Evolutionary conservation across 2,329 filamentous ascomycete genomes (phyloP), one percentile per base, ranked within the genome.

Genomic region (Colletotrichum lindemuthianum): DNA sequence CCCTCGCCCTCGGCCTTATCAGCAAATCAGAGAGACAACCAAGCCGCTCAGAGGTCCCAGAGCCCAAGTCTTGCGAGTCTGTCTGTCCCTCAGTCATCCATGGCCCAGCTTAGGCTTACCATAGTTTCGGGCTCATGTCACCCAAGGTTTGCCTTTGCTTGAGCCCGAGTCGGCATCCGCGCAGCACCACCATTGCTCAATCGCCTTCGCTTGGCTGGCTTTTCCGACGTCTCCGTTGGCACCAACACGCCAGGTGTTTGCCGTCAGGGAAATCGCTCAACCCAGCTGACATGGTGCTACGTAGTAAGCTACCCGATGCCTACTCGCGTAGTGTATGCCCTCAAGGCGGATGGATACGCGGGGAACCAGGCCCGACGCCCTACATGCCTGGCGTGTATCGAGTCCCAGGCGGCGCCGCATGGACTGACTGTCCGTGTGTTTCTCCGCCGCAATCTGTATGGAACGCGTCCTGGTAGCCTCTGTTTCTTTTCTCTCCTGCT

Each of bases 271-370:
- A 41, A 32, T 50, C 45, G 55, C 45, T 24, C 44, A n/a, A 13
- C 24, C 36, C 24, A 45, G 43, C 9, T n/a, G n/a, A 13, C 41
- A 8, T 24, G 24, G 24, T 24, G 24, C 24, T 24, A 24, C 24
- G 24, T 24, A 24, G 24, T 24, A 24, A 24, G 24, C 24, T 24
- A 24, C 24, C 24, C 24, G 24, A 24, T 24, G 24, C 24, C 24
- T 24, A 24, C 24, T 24, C 24, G 24, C 24, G 24, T 24, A 24
- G 24, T 24, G 24, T 24, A 24, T 24, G 5, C 24, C 37, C 45
- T 15, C 32, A 13, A 13, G 9, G 13, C 43, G 48, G 37, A 60
- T 60, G 61, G 57, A 64, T 64, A 64, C 56, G 60, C 49, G 56
- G 60, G 60, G 57, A 60, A 64, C 40, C 49, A 39, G 45, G 49